A percentile compares a stretch with the other conserved stretches of the same genome.
Evolutionary conservation across 208 protist species (phyloP).

Genomic region (Sergeia podlipaevii): DNA sequence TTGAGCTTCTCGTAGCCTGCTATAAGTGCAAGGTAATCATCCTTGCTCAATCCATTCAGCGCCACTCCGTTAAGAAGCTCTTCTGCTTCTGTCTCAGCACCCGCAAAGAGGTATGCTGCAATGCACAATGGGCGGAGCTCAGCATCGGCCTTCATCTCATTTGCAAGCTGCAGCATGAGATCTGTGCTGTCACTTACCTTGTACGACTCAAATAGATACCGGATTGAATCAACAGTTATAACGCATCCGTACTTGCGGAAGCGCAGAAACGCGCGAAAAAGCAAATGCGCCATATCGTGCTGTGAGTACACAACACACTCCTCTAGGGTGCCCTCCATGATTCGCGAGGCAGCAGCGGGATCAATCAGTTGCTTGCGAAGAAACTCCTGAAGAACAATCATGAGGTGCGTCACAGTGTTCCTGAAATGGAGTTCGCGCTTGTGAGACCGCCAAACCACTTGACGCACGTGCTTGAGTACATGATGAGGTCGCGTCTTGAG

Average conservation of each 20-base stretch:
- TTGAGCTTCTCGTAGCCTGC: slow-evolving; percentile 78
- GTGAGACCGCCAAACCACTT: slow-evolving; percentile 85
- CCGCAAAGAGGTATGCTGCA: slow-evolving; percentile 82
- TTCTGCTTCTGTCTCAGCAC: slow-evolving; percentile 54
- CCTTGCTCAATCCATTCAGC: slow-evolving; percentile 35
- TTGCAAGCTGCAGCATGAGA: slow-evolving; percentile 81
- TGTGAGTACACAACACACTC: slow-evolving; percentile 85
- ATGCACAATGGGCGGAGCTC: slow-evolving; percentile 76
- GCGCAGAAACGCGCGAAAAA: slow-evolving; percentile 85
- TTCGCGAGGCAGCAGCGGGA: slow-evolving; percentile 66
- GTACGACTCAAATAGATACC: slow-evolving; percentile 86
- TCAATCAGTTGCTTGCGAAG: slow-evolving; percentile 87
- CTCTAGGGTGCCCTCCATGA: slow-evolving; percentile 87
- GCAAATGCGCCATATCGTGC: slow-evolving; percentile 88
- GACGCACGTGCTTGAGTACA: slow-evolving; percentile 82
- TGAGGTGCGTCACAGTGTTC: slow-evolving; percentile 86
- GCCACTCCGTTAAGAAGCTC: slow-evolving; percentile 48
- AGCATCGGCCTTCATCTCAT: slow-evolving; percentile 73
- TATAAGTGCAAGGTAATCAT: slow-evolving; percentile 72
- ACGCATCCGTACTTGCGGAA: slow-evolving; percentile 88
- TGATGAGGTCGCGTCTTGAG: slow-evolving; percentile 86
- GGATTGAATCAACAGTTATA: slow-evolving; percentile 71
- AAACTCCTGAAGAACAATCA: slow-evolving; percentile 89
- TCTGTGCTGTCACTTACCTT: slow-evolving; percentile 77
- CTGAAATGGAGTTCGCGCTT: slow-evolving; percentile 86